These are phyloP conservation scores for Aspergillus egyptiacus DNA, from an alignment of 495 filamentous ascomycete genomes.

Conservation along the genomic window DNA sequence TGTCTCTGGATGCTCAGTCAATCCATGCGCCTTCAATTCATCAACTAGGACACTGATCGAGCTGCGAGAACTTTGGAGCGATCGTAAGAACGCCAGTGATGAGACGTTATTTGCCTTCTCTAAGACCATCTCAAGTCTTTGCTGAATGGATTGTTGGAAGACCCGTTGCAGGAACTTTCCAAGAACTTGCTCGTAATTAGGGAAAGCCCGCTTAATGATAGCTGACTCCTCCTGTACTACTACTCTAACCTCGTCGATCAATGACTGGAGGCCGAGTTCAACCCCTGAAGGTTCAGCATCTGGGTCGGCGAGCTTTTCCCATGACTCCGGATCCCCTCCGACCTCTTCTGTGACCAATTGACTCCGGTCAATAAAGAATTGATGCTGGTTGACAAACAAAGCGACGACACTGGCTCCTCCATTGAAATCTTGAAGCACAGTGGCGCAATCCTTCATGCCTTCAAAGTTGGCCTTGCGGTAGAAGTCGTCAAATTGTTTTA, in stretches of 20 bases:
- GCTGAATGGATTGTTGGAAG: constrained; percentile 97
- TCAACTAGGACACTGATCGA: constrained; percentile 84
- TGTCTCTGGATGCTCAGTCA: constrained; percentile 91
- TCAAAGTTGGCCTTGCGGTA: constrained; percentile 91
- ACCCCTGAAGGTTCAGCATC: constrained; percentile 86
- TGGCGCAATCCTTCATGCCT: constrained; percentile 92
- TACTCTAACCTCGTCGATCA: constrained; percentile 88
- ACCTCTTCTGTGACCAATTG: constrained; percentile 90
- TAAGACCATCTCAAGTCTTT: constrained; percentile 90
- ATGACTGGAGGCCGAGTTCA: constrained; percentile 83
- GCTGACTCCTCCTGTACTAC: constrained; percentile 96
- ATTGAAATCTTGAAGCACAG: constrained; percentile 92
- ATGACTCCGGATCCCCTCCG: constrained; percentile 69
- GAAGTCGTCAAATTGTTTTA: constrained; percentile 95
- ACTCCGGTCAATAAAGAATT: constrained; percentile 94
- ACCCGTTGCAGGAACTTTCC: constrained; percentile 88
- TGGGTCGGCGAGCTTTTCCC: constrained; percentile 90
- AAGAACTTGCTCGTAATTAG: constrained; percentile 90
- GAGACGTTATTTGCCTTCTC: constrained; percentile 89
- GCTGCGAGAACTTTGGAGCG: constrained; percentile 78
- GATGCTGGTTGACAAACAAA: constrained; percentile 96
- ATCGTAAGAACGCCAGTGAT: constrained; percentile 84
- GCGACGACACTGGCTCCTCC: constrained; percentile 90
- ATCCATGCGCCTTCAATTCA: constrained; percentile 86
- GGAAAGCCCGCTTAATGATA: constrained; percentile 92